phyloP scores from a whole-genome alignment of 352 stramenopile genomes.

The Phytophthora pistaciae region DNA sequence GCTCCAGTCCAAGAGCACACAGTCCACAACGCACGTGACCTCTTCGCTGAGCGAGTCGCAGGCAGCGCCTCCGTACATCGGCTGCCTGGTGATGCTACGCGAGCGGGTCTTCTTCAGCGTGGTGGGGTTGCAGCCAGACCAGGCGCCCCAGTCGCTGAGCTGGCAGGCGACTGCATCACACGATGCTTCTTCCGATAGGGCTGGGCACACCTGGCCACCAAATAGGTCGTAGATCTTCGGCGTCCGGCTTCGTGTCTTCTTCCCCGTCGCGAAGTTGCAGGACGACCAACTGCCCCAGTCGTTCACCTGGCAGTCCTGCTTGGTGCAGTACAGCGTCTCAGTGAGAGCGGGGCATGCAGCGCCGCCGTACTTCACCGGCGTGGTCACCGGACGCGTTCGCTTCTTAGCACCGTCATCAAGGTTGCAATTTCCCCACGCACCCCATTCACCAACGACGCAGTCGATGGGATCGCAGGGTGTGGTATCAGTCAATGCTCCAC shows the following conservation, averaged over 20 bases:
- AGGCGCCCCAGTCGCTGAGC: conserved; percentile 55
- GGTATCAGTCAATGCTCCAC: conserved; percentile 33
- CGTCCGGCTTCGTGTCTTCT: conserved; percentile 56
- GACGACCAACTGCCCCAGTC: conserved; percentile 50
- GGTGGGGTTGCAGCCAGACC: conserved; percentile 53
- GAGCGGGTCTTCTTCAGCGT: conserved; percentile 40
- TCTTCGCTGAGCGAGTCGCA: conserved; percentile 40
- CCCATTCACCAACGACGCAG: conserved; percentile 50
- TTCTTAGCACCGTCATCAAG: conserved; percentile 30
- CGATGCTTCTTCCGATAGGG: conserved; percentile 16
- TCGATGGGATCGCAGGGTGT: conserved; percentile 41
- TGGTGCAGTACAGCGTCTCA: conserved; percentile 39
- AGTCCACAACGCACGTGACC: conserved; percentile 52
- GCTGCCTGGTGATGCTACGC: conserved; percentile 33
- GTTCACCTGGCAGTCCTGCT: conserved; percentile 59
- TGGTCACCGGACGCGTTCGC: conserved; percentile 39
- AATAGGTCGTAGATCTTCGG: conserved; percentile 46
- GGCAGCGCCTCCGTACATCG: conserved; percentile 41
- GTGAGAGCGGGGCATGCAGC: conserved; percentile 26
- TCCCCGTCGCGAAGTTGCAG: conserved; percentile 51
- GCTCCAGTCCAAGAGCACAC: conserved; percentile 56
- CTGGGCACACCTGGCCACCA: conserved; percentile 38
- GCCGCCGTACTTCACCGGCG: conserved; percentile 35
- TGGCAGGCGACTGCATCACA: conserved; percentile 48
- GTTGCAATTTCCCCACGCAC: conserved; percentile 41